phyloP scores from a whole-genome alignment of 768 basidiomycete species.

The Punctularia strigosozonata region DNA sequence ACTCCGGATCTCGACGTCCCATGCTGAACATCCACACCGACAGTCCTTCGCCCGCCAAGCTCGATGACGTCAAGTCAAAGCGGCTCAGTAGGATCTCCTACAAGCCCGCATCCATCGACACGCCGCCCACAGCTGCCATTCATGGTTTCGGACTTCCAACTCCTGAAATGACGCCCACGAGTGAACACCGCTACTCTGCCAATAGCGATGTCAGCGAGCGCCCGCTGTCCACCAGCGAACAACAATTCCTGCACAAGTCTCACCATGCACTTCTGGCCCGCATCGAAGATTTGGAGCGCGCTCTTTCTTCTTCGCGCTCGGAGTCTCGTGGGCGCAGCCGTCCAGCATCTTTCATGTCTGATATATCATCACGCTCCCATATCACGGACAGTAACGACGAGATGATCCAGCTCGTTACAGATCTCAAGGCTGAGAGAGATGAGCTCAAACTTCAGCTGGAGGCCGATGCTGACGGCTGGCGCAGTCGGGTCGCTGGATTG shows the following conservation, averaged over 20 bases:
- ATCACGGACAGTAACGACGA: conserved; percentile 53
- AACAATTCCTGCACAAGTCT: conserved; percentile 78
- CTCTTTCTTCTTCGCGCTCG: conserved; percentile 37
- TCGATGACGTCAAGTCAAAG: conserved; percentile 13
- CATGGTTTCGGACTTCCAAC: conserved; percentile 56
- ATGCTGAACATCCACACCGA: neutral
- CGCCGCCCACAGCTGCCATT: conserved; percentile 16
- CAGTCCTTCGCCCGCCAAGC: conserved; percentile 4
- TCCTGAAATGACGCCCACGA: conserved; percentile 64
- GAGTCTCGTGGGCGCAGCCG: conserved; percentile 29
- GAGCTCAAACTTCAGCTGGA: too few species aligned
- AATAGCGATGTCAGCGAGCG: conserved; percentile 19
- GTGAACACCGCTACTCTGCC: conserved; percentile 29
- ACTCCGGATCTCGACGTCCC: conserved; percentile 25
- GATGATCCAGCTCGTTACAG: conserved; percentile 62
- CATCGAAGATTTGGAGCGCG: conserved; percentile 71
- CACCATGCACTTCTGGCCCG: conserved; percentile 75
- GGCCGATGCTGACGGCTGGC: conserved; percentile 86
- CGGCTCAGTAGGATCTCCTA: conserved; percentile 71
- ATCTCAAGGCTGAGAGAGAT: conserved; percentile 82
- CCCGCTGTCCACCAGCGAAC: conserved; percentile 61
- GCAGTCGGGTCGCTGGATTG: conserved; percentile 60
- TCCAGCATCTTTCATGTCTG: conserved; percentile 34
- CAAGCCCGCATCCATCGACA: conserved; percentile 33
- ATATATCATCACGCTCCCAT: conserved; percentile 17